Evolutionary conservation across 2,329 filamentous ascomycete genomes (phyloP).

Genomic region (Colletotrichum viniferum): DNA sequence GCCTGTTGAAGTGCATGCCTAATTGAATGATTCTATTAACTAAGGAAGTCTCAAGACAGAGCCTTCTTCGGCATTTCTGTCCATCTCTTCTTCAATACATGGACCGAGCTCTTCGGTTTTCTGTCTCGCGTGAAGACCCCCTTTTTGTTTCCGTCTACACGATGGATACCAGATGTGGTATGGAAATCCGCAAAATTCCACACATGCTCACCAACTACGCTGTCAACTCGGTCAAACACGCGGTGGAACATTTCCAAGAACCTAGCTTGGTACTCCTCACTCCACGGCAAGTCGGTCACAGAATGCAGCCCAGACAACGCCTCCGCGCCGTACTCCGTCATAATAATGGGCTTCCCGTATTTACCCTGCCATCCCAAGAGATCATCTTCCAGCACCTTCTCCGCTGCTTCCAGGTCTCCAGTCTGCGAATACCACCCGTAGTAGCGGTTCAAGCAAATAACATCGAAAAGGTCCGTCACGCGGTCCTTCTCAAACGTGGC

Average conservation of each 20-base stretch:
- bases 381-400: conserved; percentile 26
- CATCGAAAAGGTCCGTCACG: conserved; percentile 30
- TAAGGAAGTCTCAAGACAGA: neutral
- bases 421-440: conserved; percentile 32
- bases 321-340: conserved; percentile 33
- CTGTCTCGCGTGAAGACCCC: conserved; percentile 28
- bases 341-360: conserved; percentile 31
- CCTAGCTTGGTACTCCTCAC: conserved; percentile 30
- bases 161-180: conserved; percentile 21
- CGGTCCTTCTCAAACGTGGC: conserved; percentile 20
- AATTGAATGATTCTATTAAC: fast-evolving
- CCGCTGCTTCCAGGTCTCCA: conserved; percentile 26
- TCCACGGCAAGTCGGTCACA: conserved; percentile 27
- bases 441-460: conserved; percentile 32
- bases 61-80: neutral
- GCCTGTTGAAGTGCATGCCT: no score
- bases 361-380: conserved; percentile 26
- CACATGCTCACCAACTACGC: conserved; percentile 31
- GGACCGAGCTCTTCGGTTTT: conserved; percentile 24
- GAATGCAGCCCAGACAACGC: conserved; percentile 31
- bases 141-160: conserved; percentile 30
- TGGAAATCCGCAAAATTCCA: conserved; percentile 32
- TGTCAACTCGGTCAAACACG: conserved; percentile 30
- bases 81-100: conserved; percentile 23
- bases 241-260: conserved; percentile 32